A percentile compares a stretch with the other conserved stretches of the same genome.
phyloP scores from a whole-genome alignment of 1,139 yeast genomes.

The Zhuliangozyma blackwelliae region DNA sequence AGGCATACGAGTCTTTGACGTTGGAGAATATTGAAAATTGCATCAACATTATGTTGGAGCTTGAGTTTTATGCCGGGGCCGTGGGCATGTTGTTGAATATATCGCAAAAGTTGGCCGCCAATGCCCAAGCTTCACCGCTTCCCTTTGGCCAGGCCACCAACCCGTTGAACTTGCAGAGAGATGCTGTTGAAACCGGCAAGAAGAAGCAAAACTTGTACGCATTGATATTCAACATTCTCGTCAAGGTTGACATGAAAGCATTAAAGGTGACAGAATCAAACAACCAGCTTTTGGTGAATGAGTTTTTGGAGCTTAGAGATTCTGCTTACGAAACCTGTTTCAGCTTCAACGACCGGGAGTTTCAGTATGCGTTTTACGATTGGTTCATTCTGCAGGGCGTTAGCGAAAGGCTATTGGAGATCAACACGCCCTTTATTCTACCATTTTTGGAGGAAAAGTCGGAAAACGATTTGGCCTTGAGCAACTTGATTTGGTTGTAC shows the following conservation, averaged over 20 bases:
- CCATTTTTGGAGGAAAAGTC: slow-evolving; percentile 77
- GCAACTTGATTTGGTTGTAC: slow-evolving; percentile 84
- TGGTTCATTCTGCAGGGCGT: slow-evolving; percentile 84
- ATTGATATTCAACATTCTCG: slow-evolving; percentile 68
- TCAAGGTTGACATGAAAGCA: slow-evolving; percentile 67
- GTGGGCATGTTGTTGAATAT: slow-evolving; percentile 77
- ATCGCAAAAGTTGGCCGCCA: slow-evolving; percentile 60
- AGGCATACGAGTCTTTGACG: slow-evolving; percentile 73
- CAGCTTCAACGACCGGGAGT: slow-evolving; percentile 68
- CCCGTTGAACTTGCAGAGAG: slow-evolving; percentile 7
- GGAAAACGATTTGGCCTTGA: slow-evolving; percentile 60
- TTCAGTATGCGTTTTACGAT: slow-evolving; percentile 88
- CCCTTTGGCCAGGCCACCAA: slow-evolving; percentile 7
- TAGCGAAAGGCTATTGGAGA: slow-evolving; percentile 70
- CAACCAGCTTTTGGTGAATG: slow-evolving; percentile 45
- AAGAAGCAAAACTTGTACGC: slow-evolving; percentile 60
- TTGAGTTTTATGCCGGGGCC: slow-evolving; percentile 81
- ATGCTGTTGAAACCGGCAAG: slow-evolving; percentile 12
- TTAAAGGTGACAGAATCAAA: slow-evolving; percentile 45
- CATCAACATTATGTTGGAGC: slow-evolving; percentile 68
- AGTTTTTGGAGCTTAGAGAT: slow-evolving; percentile 59
- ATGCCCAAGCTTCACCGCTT: slow-evolving; percentile 8
- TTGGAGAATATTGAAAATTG: slow-evolving; percentile 81
- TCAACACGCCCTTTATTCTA: slow-evolving; percentile 76
- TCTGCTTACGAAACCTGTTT: slow-evolving; percentile 73